phyloP scores from a whole-genome alignment of 352 stramenopile genomes.

The Pythium phragmitis region DNA sequence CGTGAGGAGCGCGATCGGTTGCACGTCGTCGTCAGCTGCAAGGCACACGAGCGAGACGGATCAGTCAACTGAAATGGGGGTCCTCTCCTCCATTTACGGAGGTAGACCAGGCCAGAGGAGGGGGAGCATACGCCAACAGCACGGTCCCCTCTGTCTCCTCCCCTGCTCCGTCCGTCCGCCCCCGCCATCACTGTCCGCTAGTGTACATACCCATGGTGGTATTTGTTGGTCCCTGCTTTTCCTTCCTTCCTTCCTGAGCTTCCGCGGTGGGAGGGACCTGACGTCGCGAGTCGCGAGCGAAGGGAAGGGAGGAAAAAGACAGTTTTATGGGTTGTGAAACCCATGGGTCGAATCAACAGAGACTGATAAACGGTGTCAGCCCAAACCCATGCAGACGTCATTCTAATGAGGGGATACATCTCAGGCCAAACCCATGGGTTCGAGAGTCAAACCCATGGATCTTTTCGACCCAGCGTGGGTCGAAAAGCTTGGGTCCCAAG shows the following conservation, averaged over 20 bases:
- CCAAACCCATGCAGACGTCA: no score
- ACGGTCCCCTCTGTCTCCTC: neutral
- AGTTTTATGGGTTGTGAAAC: slow-evolving; percentile 21
- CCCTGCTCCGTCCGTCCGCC: neutral
- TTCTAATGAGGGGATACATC: no score
- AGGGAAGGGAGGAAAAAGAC: slow-evolving; percentile 27
- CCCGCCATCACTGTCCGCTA: neutral
- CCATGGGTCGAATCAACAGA: slow-evolving; percentile 6
- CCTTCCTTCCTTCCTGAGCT: slow-evolving; percentile 16
- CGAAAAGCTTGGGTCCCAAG: no score
- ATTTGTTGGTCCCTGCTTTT: neutral
- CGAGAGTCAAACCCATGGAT: no score
- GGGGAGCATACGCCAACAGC: neutral
- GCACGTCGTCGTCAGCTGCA: slow-evolving; percentile 69
- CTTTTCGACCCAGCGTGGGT: no score
- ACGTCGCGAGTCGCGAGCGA: slow-evolving; percentile 13
- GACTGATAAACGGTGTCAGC: neutral
- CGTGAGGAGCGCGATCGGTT: slow-evolving; percentile 89
- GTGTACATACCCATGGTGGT: slow-evolving; percentile 18
- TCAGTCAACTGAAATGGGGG: neutral
- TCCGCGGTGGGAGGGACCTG: slow-evolving; percentile 13
- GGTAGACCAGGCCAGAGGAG: neutral
- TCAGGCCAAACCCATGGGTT: no score
- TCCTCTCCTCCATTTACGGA: neutral
- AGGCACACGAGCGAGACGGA: neutral